Base-by-base conservation (phyloP, 1,139 yeast species). In the Starmera stellimalicola region DNA sequence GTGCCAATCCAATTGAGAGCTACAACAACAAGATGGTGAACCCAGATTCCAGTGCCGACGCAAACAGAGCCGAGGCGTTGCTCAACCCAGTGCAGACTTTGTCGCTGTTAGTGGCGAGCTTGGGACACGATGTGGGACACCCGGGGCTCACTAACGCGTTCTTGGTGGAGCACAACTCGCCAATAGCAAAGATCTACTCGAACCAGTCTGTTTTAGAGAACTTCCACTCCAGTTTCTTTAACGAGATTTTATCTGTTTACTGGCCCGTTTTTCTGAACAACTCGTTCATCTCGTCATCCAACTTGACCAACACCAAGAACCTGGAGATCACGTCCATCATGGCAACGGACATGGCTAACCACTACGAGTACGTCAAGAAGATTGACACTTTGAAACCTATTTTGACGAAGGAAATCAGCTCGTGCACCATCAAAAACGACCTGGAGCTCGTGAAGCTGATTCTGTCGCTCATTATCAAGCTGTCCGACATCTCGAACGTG, bases 81-180 rank as follows among this genome's bases (percentile, higher is more conserved):
- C 50, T 71, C 27, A 59, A 58, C 33, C 65, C 75, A 1, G 43
- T 65, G 17, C 79, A 77, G 48, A 63, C 72, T 1, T 57, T 77
- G 30, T 73, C 77, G 1, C 60, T 85, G 18, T 65, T 84, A 29
- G 65, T 87, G 17, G 84, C 95, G 1, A 94, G 95, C 1, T 62
- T 88, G 32, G 97, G 98, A 31, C 98, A 91, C 57, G 98, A 91
- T 57, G 77, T 84, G 22, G 95, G 95, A 16, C 98, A 91, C 55
- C 97, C 98, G 0, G 98, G 97, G 2, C 77, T 87, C 15, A 85
- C 94, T 10, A 85, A 87, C 55, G 74, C 76, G 29, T 77, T 85
- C 43, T 61, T 88, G 58, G 65, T 69, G 22, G 63, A 70, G 38
- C 57, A 73, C 45, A 57, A 68, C n/a, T 70, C 94, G 1, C 87